Evolutionary conservation across 345 rosid species (phyloP).

Genomic region (Cardamine chenopodiifolia): DNA sequence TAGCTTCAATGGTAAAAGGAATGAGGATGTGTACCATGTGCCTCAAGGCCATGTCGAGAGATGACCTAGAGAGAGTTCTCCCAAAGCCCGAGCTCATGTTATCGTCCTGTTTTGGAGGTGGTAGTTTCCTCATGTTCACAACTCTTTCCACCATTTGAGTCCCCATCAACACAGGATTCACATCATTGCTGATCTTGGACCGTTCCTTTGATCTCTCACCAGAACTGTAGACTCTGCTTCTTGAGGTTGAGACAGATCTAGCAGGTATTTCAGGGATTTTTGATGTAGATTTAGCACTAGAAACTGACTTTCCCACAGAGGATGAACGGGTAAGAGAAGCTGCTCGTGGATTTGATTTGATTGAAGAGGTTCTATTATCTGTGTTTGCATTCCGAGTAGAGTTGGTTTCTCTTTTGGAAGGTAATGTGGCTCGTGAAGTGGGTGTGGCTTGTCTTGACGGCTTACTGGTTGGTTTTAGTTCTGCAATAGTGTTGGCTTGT

Average conservation of each 20-base stretch:
- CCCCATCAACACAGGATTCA: slow-evolving; percentile 73
- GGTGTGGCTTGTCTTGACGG: slow-evolving; percentile 69
- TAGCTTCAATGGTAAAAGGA: slow-evolving; percentile 8
- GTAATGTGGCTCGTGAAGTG: slow-evolving; percentile 54
- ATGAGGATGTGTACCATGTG: slow-evolving; percentile 64
- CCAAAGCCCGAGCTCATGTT: slow-evolving; percentile 59
- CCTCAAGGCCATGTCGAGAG: slow-evolving; percentile 87
- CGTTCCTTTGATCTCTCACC: slow-evolving; percentile 53
- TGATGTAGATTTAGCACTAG: slow-evolving; percentile 50
- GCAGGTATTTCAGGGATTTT: slow-evolving; percentile 53
- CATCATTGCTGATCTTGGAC: slow-evolving; percentile 55
- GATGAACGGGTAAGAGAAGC: slow-evolving; percentile 50
- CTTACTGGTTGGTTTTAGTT: slow-evolving; percentile 42
- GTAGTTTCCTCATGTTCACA: slow-evolving; percentile 83
- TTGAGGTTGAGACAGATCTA: slow-evolving; percentile 55
- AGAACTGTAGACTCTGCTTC: slow-evolving; percentile 52
- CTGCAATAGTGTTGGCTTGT: slow-evolving; percentile 35
- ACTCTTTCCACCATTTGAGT: slow-evolving; percentile 89
- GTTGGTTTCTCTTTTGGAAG: slow-evolving; percentile 42
- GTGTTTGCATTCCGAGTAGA: slow-evolving; percentile 8
- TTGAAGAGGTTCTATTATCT: slow-evolving; percentile 13
- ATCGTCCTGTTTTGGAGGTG: slow-evolving; percentile 66
- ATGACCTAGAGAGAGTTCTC: slow-evolving; percentile 72
- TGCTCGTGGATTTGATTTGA: slow-evolving; percentile 43
- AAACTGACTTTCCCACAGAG: slow-evolving; percentile 52